Evolutionary conservation across 2,329 filamentous ascomycete species (phyloP), one percentile per base, ranked within the genome.

Genomic region (Claviceps digitariae): DNA sequence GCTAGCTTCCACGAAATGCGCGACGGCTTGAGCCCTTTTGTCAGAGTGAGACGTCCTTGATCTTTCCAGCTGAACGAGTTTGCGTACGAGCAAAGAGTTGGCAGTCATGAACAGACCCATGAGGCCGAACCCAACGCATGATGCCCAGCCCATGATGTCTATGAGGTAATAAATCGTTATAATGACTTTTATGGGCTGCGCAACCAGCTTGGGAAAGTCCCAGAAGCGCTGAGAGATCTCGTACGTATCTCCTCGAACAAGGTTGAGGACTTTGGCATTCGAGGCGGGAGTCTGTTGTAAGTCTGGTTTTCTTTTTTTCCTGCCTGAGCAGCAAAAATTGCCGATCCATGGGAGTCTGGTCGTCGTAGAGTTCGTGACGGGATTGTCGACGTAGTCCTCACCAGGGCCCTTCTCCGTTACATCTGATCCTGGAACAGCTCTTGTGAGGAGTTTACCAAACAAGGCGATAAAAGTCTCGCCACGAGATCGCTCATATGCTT

Each of bases 241-340:
- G 62, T 91, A 93, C 0, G 86, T 87, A 64, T 93, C 87, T 55
- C 78, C 82, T 49, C 88, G 83, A 74, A 95, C 86, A 2, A 95
- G 69, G 61, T 95, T 95, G 56, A 95, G 77, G 51, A 95, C 93
- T 63, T 95, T 95, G 8, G 90, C 90, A 69, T 90, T 91, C 0
- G 87, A 89, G 0, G 90, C 88, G 2, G 85, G 79, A 53, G 62
- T 63, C 43, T 65, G 68, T 3, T 81, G 52, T 0, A 50, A 27
- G 2, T 44, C 45, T 1, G 53, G 3, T 1, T 29, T 23, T 5
- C n/a, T 9, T 1, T 52, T 61, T 10, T 53, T 50, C 43, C 61
- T 62, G 4, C 57, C 59, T 15, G 55, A 48, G 1, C 61, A 55
- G 2, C 61, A 56, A 7, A 58, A 64, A 15, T 57, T 56, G 17